These are phyloP conservation scores for Polyporus arcularius DNA, from an alignment of 768 basidiomycete genomes.

Conservation along the genomic window DNA sequence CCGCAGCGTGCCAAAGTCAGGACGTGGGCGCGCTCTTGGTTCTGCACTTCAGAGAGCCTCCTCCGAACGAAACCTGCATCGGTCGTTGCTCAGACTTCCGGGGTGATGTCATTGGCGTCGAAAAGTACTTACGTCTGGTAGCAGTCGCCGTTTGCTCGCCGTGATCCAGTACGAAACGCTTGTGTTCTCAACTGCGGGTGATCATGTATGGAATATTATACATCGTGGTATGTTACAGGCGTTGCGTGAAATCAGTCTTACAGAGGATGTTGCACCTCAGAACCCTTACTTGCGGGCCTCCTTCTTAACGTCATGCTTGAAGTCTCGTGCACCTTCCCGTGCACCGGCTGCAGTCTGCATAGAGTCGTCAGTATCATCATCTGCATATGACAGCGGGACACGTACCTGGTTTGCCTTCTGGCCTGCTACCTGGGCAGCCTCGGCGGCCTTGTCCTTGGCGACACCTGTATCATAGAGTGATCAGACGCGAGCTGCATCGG, in stretches of 20 bases:
- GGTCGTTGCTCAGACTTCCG: too few species aligned
- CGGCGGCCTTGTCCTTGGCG: conserved; percentile 38
- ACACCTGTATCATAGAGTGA: conserved; percentile 32
- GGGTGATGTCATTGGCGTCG: too few species aligned
- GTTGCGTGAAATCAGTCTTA: not conserved
- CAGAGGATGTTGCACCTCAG: too few species aligned
- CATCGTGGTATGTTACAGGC: not conserved
- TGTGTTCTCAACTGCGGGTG: not conserved
- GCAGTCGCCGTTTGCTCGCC: too few species aligned
- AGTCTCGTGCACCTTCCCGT: conserved; percentile 27
- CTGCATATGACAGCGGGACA: not conserved
- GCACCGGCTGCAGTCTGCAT: conserved; percentile 26
- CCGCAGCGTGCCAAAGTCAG: too few species aligned
- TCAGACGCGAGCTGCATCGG: not conserved
- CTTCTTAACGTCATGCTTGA: conserved; percentile 31
- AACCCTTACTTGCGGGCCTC: conserved; percentile 26
- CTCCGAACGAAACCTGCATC: too few species aligned
- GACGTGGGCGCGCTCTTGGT: too few species aligned
- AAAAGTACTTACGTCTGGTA: too few species aligned
- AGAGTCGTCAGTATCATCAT: not conserved
- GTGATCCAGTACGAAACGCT: not conserved
- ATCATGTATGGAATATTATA: not conserved
- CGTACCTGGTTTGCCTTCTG: conserved; percentile 44
- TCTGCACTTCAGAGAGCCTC: too few species aligned
- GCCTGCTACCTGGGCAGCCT: conserved; percentile 33